Base-by-base conservation (phyloP, 148 eudicot species). In the Mesembryanthemum crystallinum region DNA sequence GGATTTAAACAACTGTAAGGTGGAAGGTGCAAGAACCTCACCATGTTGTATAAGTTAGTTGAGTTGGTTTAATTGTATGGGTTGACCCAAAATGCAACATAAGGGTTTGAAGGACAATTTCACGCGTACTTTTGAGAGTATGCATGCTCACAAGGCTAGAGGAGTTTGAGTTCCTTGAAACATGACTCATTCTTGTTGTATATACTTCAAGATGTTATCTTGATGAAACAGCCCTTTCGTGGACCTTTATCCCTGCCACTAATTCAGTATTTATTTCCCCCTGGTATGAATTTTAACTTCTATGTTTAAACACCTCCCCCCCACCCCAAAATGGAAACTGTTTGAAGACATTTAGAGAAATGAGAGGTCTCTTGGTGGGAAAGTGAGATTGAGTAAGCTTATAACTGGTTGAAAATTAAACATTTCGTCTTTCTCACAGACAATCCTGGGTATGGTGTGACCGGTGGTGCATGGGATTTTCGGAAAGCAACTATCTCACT, bases 401-500 rank as follows among this genome's bases (percentile, higher is more conserved):
- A 9, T 69, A 11, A 21, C 20, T n/a, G 42, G 23, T 59, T 42
- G 18, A 29, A 33, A 52, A 45, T 75, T 37, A 23, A 25, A 71
- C 24, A 4, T 21, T 18, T 32, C 63, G 25, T 29, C 39, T 68
- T 8, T 64, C 32, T 71, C 15, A 43, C 76, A 79, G 87, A 86
- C 42, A 77, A 64, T 74, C 10, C 45, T n/a, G 82, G 72, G 64
- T 82, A 82, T 23, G 71, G 74, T 25, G 66, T 51, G 55, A 90
- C 94, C 51, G 94, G 94, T 55, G 94, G 94, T 23, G 90, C 94
- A 45, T 86, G 83, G 75, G 89, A 84, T 84, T 90, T 90, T 69
- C 64, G 81, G 43, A 86, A 72, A 71, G 88, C 94, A 64, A 88
- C 94, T 47, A 88, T 84, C 57, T 87, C 94, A 30, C 82, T 90